phyloP scores from a whole-genome alignment of 1,284 basidiomycete genomes.

The Ganoderma resinaceum region DNA sequence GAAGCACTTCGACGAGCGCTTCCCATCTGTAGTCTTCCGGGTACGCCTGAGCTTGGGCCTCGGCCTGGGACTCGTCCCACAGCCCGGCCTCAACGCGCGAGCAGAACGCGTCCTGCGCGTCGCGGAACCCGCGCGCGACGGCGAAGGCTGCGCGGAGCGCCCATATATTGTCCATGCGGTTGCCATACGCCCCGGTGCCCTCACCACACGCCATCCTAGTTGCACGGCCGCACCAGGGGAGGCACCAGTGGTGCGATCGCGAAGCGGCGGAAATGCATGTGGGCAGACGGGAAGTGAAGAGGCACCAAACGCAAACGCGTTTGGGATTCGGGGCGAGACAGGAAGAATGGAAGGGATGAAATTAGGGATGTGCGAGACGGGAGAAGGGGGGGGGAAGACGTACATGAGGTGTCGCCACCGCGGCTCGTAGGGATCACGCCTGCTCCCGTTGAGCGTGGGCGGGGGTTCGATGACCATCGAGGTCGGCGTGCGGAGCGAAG shows the following conservation, averaged over 20 bases:
- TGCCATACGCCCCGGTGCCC: constrained; percentile 46
- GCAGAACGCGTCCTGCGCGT: constrained; percentile 79
- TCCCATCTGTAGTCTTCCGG: constrained; percentile 87
- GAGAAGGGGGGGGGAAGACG: constrained; percentile 10
- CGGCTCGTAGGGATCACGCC: constrained; percentile 37
- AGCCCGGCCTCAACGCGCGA: constrained; percentile 58
- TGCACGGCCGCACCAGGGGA: background rate
- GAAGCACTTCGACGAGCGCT: constrained; percentile 85
- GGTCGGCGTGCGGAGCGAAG: constrained; percentile 50
- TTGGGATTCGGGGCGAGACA: background rate
- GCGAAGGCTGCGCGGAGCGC: constrained; percentile 67
- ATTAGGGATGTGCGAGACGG: background rate
- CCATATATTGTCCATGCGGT: constrained; percentile 73
- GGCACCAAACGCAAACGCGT: background rate
- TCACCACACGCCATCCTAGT: constrained; percentile 71
- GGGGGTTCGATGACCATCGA: constrained; percentile 58
- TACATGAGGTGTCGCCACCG: constrained; percentile 56
- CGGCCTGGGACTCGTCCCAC: constrained; percentile 58
- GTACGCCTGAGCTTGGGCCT: constrained; percentile 64
- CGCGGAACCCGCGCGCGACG: constrained; percentile 76
- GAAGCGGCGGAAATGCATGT: background rate
- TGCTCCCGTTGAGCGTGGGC: constrained; percentile 44
- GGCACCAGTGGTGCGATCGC: background rate
- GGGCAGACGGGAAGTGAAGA: background rate
- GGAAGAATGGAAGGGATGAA: background rate